These are phyloP conservation scores for Brasenia schreberi DNA, from an alignment of 164 flowering plant species.

Conservation along the genomic window DNA sequence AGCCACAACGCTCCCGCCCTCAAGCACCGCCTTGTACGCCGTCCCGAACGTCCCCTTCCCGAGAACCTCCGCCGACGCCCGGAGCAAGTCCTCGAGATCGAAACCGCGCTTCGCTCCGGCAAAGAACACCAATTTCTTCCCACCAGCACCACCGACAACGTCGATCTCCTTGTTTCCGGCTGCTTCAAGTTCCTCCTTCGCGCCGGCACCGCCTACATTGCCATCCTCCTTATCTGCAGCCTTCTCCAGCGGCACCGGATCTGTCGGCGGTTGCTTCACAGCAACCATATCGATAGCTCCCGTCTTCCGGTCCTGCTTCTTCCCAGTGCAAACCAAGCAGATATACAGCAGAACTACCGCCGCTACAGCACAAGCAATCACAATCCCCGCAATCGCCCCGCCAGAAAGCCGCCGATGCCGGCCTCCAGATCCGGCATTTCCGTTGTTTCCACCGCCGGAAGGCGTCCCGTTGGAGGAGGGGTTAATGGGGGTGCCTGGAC, in stretches of 20 bases:
- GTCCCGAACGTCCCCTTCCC: slow-evolving; percentile 82
- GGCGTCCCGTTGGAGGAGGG: slow-evolving; percentile 18
- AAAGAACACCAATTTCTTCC: slow-evolving; percentile 41
- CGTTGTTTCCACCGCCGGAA: slow-evolving; percentile 30
- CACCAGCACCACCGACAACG: slow-evolving; percentile 7
- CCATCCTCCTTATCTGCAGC: slow-evolving; percentile 5
- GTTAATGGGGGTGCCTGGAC: slow-evolving; percentile 10
- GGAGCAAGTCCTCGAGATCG: slow-evolving; percentile 61
- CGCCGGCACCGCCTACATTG: slow-evolving; percentile 22
- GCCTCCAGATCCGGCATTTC: not conserved
- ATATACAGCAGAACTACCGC: slow-evolving; percentile 30
- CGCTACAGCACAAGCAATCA: slow-evolving; percentile 49
- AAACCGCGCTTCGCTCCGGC: slow-evolving; percentile 24
- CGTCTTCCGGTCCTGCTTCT: slow-evolving; percentile 16
- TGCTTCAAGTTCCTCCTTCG: slow-evolving; percentile 41
- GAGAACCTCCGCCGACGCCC: slow-evolving; percentile 77
- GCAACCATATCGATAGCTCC: slow-evolving; percentile 14
- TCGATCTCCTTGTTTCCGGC: slow-evolving; percentile 21
- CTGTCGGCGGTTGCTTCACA: slow-evolving; percentile 52
- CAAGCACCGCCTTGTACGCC: slow-evolving; percentile 67
- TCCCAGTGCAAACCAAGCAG: slow-evolving; percentile 30
- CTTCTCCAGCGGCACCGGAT: slow-evolving; percentile 17
- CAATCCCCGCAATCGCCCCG: slow-evolving; percentile 78
- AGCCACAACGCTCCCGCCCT: slow-evolving; percentile 47
- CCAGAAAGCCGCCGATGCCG: slow-evolving; percentile 38